Percentiles rank a stretch among this genome's conserved stretches.
These are phyloP conservation scores for Picea engelmannii DNA, from an alignment of 83 land plant genomes.

Conservation along the genomic window DNA sequence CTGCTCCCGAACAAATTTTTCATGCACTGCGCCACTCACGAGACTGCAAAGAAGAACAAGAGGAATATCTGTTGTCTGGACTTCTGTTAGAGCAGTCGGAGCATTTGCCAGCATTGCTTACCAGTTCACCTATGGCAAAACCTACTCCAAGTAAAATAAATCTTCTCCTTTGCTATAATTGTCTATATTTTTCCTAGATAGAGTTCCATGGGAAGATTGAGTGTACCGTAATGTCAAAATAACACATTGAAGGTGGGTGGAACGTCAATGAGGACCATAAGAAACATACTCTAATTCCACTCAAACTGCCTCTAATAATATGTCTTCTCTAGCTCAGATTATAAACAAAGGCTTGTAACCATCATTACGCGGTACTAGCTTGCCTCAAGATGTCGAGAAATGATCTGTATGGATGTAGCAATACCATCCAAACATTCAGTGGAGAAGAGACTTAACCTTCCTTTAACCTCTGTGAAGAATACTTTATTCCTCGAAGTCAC, in stretches of 20 bases:
- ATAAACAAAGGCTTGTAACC: constrained; percentile 51
- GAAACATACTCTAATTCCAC: constrained; percentile 12
- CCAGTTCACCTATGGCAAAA: too few relatives aligned
- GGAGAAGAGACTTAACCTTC: constrained; percentile 21
- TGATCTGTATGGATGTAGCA: constrained; percentile 28
- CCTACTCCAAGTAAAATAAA: too few relatives aligned
- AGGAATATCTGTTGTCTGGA: too few relatives aligned
- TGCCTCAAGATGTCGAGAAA: constrained; percentile 37
- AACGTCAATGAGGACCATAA: constrained; percentile 12
- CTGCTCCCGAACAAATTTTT: too few relatives aligned
- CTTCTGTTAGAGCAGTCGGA: too few relatives aligned
- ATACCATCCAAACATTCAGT: constrained; percentile 5
- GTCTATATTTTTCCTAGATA: neutral
- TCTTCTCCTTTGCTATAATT: too few relatives aligned
- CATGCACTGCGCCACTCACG: too few relatives aligned
- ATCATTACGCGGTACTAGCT: constrained; percentile 39
- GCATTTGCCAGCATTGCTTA: too few relatives aligned
- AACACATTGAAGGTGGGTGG: constrained; percentile 14
- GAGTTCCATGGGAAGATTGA: neutral
- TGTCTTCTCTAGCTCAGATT: constrained; percentile 45
- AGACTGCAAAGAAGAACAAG: too few relatives aligned
- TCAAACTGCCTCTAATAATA: constrained; percentile 7
- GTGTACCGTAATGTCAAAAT: constrained; percentile 5
- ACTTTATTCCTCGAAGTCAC: constrained; percentile 30
- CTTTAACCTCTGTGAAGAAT: constrained; percentile 23